A percentile compares a stretch with the other conserved stretches of the same genome.
These are phyloP conservation scores for Pythium phragmitis DNA, from an alignment of 352 stramenopile species.

Conservation along the genomic window DNA sequence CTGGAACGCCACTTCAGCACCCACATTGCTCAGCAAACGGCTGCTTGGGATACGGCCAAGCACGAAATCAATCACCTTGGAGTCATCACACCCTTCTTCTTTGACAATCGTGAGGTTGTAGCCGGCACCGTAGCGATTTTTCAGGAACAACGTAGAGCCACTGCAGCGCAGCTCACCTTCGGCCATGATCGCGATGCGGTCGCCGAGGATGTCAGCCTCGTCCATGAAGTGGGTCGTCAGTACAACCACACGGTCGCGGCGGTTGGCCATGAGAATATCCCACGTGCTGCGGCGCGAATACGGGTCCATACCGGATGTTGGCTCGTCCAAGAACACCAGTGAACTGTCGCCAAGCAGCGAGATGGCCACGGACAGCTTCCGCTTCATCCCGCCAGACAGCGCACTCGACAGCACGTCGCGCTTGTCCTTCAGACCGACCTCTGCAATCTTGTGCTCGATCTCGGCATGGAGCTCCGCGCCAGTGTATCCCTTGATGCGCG, in stretches of 20 bases:
- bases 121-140: slow-evolving; percentile 84
- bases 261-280: slow-evolving; percentile 81
- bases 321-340: slow-evolving; percentile 85
- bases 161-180: slow-evolving; percentile 76
- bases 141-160: slow-evolving; percentile 88
- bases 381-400: slow-evolving; percentile 89
- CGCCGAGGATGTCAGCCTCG: slow-evolving; percentile 38
- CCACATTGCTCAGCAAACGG: slow-evolving; percentile 25
- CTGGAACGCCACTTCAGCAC: slow-evolving; percentile 91
- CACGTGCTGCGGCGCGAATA: slow-evolving; percentile 92
- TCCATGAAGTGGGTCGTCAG: slow-evolving; percentile 78
- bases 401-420: slow-evolving; percentile 36
- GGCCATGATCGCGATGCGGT: slow-evolving; percentile 90
- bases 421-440: slow-evolving; percentile 80
- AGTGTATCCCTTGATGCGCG: slow-evolving; percentile 73
- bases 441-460: slow-evolving; percentile 47
- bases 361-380: slow-evolving; percentile 92
- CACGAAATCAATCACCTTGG: background rate
- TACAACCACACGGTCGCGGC: slow-evolving; percentile 74
- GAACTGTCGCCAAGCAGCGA: slow-evolving; percentile 89
- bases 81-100: background rate
- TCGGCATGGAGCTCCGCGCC: slow-evolving; percentile 4
- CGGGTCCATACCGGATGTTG: slow-evolving; percentile 91
- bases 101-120: slow-evolving; percentile 64
- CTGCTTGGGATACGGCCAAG: background rate